Evolutionary conservation across 164 flowering plant genomes (phyloP).

Genomic region (Paratinospora sagittata): DNA sequence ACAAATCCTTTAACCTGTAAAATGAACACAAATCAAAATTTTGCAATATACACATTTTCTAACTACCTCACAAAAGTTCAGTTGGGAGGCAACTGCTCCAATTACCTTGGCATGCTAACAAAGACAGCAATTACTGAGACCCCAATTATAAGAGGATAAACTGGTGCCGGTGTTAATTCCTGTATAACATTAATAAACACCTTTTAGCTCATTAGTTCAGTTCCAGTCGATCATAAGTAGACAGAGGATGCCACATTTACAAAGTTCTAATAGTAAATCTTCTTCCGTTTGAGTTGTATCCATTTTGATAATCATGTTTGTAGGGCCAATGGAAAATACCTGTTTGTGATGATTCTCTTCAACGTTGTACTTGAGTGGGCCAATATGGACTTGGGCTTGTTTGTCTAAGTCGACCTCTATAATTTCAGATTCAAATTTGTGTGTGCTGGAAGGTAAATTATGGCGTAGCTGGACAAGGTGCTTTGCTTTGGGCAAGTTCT

Average conservation of each 20-base stretch:
- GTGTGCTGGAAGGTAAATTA: constrained; percentile 41
- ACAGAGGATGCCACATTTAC: not conserved
- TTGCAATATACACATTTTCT: not conserved
- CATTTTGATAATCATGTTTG: not conserved
- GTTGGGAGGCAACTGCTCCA: not conserved
- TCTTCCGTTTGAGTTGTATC: not conserved
- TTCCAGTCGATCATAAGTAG: too few relatives aligned
- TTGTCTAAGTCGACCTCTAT: constrained; percentile 80
- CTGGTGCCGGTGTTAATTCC: constrained; percentile 90
- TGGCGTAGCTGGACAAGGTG: constrained; percentile 71
- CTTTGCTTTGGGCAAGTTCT: constrained; percentile 66
- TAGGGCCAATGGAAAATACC: constrained; percentile 34
- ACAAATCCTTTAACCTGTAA: constrained; percentile 71
- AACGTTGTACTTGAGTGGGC: constrained; percentile 69
- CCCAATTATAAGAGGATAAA: constrained; percentile 75
- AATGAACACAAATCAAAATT: not conserved
- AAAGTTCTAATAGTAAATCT: not conserved
- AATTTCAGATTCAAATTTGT: constrained; percentile 66
- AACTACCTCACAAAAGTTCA: not conserved
- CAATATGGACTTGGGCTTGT: constrained; percentile 66
- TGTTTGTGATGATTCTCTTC: constrained; percentile 65
- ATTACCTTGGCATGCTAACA: constrained; percentile 82
- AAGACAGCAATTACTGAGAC: constrained; percentile 64
- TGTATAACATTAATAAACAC: constrained; percentile 28
- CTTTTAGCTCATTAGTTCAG: not conserved